Percentiles rank a stretch among this genome's conserved stretches.
Evolutionary conservation across 139 green algal species (phyloP).

Genomic region (Micromonas commoda): DNA sequence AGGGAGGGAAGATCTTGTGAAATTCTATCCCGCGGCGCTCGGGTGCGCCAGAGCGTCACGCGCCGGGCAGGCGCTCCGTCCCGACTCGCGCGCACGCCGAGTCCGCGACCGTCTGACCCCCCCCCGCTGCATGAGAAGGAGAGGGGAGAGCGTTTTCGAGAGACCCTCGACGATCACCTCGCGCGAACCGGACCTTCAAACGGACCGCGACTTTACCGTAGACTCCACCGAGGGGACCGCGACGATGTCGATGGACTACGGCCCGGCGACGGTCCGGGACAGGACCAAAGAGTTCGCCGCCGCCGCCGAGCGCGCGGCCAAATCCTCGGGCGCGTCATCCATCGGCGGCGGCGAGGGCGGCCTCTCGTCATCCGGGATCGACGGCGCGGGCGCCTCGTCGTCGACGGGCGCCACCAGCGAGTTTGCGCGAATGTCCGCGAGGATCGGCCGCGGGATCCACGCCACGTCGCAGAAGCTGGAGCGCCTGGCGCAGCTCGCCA

Average conservation of each 20-base stretch:
- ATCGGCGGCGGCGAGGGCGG: not conserved
- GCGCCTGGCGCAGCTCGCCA: conserved; percentile 84
- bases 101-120: too few relatives aligned
- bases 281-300: not conserved
- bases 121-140: too few relatives aligned
- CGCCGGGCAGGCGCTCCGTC: too few relatives aligned
- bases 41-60: too few relatives aligned
- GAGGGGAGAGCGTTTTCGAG: too few relatives aligned
- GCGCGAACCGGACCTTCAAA: too few relatives aligned
- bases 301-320: not conserved
- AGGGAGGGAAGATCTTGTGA: too few relatives aligned
- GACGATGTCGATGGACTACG: not conserved
- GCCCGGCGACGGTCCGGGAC: not conserved
- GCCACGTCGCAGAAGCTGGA: conserved; percentile 85
- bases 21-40: too few relatives aligned
- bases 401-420: not conserved
- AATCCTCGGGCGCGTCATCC: not conserved
- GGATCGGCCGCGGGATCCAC: conserved; percentile 87
- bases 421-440: conserved; percentile 73
- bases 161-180: too few relatives aligned
- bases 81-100: too few relatives aligned
- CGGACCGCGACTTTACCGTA: too few relatives aligned
- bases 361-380: not conserved
- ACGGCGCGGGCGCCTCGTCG: not conserved
- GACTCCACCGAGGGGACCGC: too few relatives aligned